phyloP scores from a whole-genome alignment of 2,329 filamentous ascomycete species.

The Laburnicola sp. region DNA sequence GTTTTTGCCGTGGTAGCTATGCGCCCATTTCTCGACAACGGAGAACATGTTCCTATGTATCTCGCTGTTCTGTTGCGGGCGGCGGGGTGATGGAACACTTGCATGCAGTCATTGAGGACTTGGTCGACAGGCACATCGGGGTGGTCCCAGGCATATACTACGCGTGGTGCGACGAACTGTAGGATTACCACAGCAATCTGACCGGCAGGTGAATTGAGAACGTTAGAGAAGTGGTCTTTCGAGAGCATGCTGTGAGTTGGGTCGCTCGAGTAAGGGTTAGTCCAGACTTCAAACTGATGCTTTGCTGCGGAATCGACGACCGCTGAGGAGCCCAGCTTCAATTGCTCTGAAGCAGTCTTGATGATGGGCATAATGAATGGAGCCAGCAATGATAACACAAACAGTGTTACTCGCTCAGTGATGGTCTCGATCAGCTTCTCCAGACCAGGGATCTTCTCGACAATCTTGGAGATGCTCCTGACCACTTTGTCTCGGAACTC shows the following conservation, averaged over 20 bases:
- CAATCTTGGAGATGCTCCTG: slow-evolving; percentile 78
- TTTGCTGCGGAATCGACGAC: slow-evolving; percentile 59
- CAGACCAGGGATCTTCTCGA: slow-evolving; percentile 89
- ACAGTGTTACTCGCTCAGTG: slow-evolving; percentile 87
- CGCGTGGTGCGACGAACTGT: slow-evolving; percentile 82
- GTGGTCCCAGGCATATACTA: slow-evolving; percentile 94
- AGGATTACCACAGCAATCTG: slow-evolving; percentile 62
- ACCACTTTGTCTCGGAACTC: slow-evolving; percentile 94
- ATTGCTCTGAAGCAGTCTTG: slow-evolving; percentile 75
- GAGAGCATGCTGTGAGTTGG: slow-evolving; percentile 57
- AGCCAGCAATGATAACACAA: slow-evolving; percentile 85
- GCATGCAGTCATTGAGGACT: slow-evolving; percentile 77
- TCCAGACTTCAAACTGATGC: slow-evolving; percentile 57
- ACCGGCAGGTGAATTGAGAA: slow-evolving; percentile 55
- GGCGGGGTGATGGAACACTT: slow-evolving; percentile 88
- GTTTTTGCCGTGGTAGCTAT: slow-evolving; percentile 66
- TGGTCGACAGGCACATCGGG: slow-evolving; percentile 79
- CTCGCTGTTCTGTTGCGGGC: slow-evolving; percentile 74
- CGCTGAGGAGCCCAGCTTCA: slow-evolving; percentile 82
- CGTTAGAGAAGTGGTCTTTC: slow-evolving; percentile 57
- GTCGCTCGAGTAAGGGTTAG: slow-evolving; percentile 51
- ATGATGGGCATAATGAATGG: slow-evolving; percentile 94
- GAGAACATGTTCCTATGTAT: slow-evolving; percentile 88
- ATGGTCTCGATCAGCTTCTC: slow-evolving; percentile 91
- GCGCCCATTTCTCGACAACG: slow-evolving; percentile 79